These are phyloP conservation scores for Nakazawaea ambrosiae DNA, from an alignment of 805 yeast genomes.

Conservation along the genomic window DNA sequence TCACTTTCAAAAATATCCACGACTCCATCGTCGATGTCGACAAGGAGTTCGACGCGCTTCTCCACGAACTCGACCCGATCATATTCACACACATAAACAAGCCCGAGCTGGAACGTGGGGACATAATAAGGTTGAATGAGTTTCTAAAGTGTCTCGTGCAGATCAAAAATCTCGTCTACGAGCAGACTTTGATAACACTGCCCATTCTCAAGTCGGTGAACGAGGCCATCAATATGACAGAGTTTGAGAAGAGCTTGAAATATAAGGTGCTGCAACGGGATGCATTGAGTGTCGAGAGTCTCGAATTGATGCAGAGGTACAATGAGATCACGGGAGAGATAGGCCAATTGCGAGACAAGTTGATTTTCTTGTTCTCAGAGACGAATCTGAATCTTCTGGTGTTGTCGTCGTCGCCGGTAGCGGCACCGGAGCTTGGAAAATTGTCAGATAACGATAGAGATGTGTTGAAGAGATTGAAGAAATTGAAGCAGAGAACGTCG, in stretches of 20 bases:
- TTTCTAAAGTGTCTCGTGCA: constrained; percentile 7
- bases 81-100: constrained; percentile 3
- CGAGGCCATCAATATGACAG: constrained; percentile 5
- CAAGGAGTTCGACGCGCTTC: not conserved
- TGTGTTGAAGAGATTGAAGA: constrained; percentile 4
- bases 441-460: no score
- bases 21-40: not conserved
- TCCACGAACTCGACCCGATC: constrained; percentile 4
- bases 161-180: constrained; percentile 10
- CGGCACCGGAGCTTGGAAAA: not conserved
- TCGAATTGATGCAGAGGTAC: constrained; percentile 1
- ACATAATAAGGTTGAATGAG: constrained; percentile 1
- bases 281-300: not conserved
- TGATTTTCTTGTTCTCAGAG: not conserved
- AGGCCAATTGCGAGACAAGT: constrained; percentile 2
- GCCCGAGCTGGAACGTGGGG: not conserved
- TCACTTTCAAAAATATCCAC: constrained; percentile 17
- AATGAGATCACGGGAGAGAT: constrained; percentile 7
- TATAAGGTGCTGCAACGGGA: constrained; percentile 4
- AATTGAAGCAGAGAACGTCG: constrained; percentile 13
- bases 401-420: not conserved
- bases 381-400: not conserved
- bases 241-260: constrained; percentile 2
- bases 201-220: constrained; percentile 12
- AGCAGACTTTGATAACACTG: constrained; percentile 12